phyloP scores from a whole-genome alignment of 2,329 filamentous ascomycete genomes.

The Cercospora janseana region DNA sequence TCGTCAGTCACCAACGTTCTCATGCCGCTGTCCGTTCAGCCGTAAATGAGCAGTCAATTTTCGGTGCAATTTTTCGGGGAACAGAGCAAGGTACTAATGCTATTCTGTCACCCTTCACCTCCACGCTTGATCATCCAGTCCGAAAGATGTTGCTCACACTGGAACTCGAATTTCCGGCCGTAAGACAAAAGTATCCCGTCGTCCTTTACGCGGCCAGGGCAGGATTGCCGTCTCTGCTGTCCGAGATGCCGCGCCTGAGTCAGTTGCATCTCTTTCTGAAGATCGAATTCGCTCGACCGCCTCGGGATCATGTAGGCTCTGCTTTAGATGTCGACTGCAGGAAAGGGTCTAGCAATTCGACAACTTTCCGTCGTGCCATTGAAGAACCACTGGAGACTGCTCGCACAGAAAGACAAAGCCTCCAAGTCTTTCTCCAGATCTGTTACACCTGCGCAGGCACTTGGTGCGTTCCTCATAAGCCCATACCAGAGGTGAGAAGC shows the following conservation, averaged over 20 bases:
- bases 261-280: conserved; percentile 14
- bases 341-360: conserved; percentile 20
- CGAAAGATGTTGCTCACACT: conserved; percentile 12
- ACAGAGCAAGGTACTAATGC: conserved; percentile 12
- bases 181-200: conserved; percentile 18
- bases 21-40: conserved; percentile 16
- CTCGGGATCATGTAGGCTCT: conserved; percentile 14
- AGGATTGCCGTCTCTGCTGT: conserved; percentile 16
- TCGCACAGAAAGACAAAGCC: background rate
- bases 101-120: conserved; percentile 3
- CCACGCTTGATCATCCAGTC: conserved; percentile 12
- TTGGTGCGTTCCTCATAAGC: conserved; percentile 15
- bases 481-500: conserved; percentile 10
- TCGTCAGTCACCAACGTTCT: conserved; percentile 1
- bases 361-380: conserved; percentile 16
- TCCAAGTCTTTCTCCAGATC: conserved; percentile 18
- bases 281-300: conserved; percentile 17
- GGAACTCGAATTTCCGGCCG: conserved; percentile 16
- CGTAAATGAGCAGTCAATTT: conserved; percentile 16
- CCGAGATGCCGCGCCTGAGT: conserved; percentile 17
- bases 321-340: conserved; percentile 16
- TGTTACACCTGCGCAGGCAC: conserved; percentile 16
- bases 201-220: conserved; percentile 17
- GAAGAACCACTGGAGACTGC: conserved; percentile 18
- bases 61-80: conserved; percentile 13